A percentile compares a stretch with the other conserved stretches of the same genome.
These are phyloP conservation scores for Blastobotrys petasosporus DNA, from an alignment of 1,139 yeast species.

Conservation along the genomic window DNA sequence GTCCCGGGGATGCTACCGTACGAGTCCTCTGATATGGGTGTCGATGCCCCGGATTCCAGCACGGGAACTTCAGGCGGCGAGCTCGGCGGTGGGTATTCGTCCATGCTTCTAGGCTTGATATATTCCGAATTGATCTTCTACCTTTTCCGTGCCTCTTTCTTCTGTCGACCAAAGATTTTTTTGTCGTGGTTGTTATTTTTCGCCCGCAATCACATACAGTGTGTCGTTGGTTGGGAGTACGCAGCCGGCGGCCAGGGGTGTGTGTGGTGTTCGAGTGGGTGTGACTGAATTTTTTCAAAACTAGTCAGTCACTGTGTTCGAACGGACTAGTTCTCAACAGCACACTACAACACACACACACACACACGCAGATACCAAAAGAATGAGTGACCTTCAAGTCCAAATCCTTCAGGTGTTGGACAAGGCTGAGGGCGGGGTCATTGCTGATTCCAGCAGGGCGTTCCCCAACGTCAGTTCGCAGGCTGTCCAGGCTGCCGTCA, in stretches of 20 bases:
- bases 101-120: no score
- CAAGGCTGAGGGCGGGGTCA: constrained; percentile 44
- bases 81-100: no score
- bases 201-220: no score
- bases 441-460: constrained; percentile 56
- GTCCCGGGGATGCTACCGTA: constrained; percentile 19
- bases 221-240: no score
- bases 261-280: neutral
- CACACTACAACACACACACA: neutral
- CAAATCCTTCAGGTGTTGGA: constrained; percentile 58
- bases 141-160: no score
- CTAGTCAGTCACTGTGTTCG: neutral
- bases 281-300: constrained; percentile 4
- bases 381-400: constrained; percentile 45
- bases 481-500: constrained; percentile 67
- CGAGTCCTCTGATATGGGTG: constrained; percentile 20
- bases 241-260: no score
- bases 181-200: no score
- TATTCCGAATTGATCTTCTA: no score
- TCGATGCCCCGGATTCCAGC: neutral
- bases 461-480: constrained; percentile 51
- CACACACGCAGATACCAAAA: neutral
- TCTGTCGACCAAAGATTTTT: no score
- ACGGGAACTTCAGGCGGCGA: no score
- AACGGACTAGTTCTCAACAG: no score